Evolutionary conservation across 2,329 filamentous ascomycete species (phyloP).

Genomic region (Amauroascus niger): DNA sequence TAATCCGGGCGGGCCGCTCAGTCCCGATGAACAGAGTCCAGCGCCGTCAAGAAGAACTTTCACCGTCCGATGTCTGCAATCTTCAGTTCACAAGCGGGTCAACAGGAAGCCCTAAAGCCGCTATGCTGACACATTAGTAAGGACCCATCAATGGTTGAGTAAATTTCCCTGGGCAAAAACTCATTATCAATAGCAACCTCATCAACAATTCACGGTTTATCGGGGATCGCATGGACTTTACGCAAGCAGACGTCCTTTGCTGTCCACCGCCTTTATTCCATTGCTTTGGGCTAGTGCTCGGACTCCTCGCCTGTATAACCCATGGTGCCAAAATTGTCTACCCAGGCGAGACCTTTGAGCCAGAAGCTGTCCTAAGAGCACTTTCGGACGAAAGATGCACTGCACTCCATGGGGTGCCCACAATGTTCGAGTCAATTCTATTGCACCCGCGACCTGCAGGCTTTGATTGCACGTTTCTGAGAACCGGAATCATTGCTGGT

Average conservation of each 20-base stretch:
- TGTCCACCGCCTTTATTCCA: constrained; percentile 79
- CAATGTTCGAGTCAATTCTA: constrained; percentile 66
- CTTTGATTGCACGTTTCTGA: constrained; percentile 46
- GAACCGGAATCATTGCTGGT: constrained; percentile 71
- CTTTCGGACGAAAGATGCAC: constrained; percentile 61
- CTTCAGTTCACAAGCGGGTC: constrained; percentile 68
- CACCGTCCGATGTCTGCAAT: constrained; percentile 60
- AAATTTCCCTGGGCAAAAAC: not conserved
- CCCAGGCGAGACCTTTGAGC: constrained; percentile 64
- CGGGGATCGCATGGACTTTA: constrained; percentile 64
- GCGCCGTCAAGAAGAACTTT: constrained; percentile 46
- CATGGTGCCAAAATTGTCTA: constrained; percentile 70
- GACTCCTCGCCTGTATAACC: constrained; percentile 60
- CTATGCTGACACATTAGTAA: constrained; percentile 63
- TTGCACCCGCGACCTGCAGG: constrained; percentile 39
- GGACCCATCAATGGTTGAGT: constrained; percentile 17
- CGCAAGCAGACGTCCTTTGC: constrained; percentile 58
- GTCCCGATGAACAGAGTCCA: constrained; percentile 45
- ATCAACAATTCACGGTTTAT: constrained; percentile 61
- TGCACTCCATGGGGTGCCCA: constrained; percentile 69
- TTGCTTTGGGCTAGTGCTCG: constrained; percentile 72
- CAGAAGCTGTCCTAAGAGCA: constrained; percentile 54
- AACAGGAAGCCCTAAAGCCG: constrained; percentile 62
- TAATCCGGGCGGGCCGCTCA: constrained; percentile 45
- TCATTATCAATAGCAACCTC: constrained; percentile 26